Conservation (phyloP, 257 asterid species). For the Solanum bukasovii region DNA sequence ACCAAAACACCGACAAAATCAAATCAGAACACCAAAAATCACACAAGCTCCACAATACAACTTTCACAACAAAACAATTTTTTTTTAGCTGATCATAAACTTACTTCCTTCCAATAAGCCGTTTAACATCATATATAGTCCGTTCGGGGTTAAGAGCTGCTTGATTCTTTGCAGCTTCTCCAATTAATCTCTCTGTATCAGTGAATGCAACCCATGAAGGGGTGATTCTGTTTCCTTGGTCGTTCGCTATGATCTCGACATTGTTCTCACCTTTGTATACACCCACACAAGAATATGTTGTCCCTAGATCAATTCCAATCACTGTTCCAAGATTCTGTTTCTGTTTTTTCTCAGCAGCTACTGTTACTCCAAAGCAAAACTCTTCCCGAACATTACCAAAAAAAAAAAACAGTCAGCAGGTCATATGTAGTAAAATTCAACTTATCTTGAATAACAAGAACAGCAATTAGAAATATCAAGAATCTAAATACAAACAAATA, state of each 20-base stretch:
- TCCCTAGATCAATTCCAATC: slow-evolving; percentile 7
- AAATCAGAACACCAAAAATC: background rate
- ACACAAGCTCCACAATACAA: background rate
- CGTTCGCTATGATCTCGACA: slow-evolving; percentile 9
- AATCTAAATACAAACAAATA: background rate
- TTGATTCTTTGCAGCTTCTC: slow-evolving; percentile 1
- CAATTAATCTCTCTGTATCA: background rate
- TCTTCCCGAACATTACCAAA: background rate
- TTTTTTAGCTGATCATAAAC: background rate
- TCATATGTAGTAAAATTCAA: background rate
- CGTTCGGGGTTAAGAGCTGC: slow-evolving; percentile 2
- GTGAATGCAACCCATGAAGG: slow-evolving; percentile 11
- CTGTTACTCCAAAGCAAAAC: background rate
- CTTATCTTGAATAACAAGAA: background rate
- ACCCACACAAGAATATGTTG: slow-evolving; percentile 10
- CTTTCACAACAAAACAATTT: background rate
- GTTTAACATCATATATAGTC: background rate
- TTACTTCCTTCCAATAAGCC: slow-evolving; percentile 1
- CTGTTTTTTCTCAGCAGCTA: background rate
- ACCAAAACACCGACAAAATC: background rate
- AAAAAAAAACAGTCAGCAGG: background rate
- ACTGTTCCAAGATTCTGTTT: background rate
- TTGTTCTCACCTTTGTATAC: background rate
- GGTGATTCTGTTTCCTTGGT: slow-evolving; percentile 6
- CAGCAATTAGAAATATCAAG: background rate